Evolutionary conservation across 2,329 filamentous ascomycete genomes (phyloP), one percentile per base, ranked within the genome.

Genomic region (Penicillium sp.): DNA sequence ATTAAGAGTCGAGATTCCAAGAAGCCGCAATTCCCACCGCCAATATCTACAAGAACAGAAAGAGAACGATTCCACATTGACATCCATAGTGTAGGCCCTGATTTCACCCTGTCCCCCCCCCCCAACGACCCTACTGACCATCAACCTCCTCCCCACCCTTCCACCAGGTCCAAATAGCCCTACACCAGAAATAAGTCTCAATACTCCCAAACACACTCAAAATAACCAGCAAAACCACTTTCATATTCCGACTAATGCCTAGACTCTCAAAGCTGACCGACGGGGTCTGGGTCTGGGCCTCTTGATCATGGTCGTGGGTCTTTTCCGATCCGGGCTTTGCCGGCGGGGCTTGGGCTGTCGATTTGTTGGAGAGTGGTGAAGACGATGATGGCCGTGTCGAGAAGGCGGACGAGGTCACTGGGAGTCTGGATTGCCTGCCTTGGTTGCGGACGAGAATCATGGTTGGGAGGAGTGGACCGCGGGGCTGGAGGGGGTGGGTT

Each of bases 101-200:
- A 27, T 27, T 27, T 27, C 24, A 27, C 6, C 24, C 22, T 22
- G 22, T 22, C 4, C 22, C 22, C 22, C 22, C 22, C 22, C 22
- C 43, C 27, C 9, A 0, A 2, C 5, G 16, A 2, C 4, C 44
- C 44, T 49, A 49, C 9, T n/a, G 43, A 3, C 22, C 43, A 10
- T 31, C 39, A 41, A 18, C 22, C 13, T n/a, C 22, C 24, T 46
- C 24, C 24, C 13, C 36, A 52, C 59, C 55, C 22, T 60, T 61
- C 46, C 64, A 68, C 70, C 67, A 70, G 31, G 61, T 56, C 65
- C 62, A 66, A 41, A 69, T 59, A 40, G 66, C 64, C 49, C 70
- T 68, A 18, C 61, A 64, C 67, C 69, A 76, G 54, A 76, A 73
- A 47, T 69, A 69, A 18, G 69, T 68, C 59, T 76, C 74, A 54